A percentile compares a stretch with the other conserved stretches of the same genome.
Conservation (phyloP, 2,329 filamentous ascomycete species). For the Verruconis gallopava region DNA sequence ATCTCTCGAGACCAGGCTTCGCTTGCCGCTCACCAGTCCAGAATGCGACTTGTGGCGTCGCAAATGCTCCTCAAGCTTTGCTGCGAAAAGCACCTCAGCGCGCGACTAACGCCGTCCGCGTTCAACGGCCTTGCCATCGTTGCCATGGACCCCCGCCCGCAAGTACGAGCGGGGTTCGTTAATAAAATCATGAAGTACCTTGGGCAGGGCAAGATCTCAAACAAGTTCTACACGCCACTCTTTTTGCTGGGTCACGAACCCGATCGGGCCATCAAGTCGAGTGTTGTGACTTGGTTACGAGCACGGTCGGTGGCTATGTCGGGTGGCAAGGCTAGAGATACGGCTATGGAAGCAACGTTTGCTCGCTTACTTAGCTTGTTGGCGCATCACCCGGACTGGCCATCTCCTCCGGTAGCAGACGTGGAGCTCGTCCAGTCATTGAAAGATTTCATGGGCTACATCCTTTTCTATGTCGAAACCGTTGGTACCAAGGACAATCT, state of each 20-base stretch:
- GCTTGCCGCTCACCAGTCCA: slow-evolving; percentile 62
- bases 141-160: slow-evolving; percentile 60
- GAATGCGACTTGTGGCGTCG: slow-evolving; percentile 70
- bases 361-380: slow-evolving; percentile 74
- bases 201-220: slow-evolving; percentile 53
- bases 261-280: slow-evolving; percentile 54
- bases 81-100: slow-evolving; percentile 61
- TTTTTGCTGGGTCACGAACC: slow-evolving; percentile 92
- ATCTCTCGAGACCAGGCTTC: slow-evolving; percentile 59
- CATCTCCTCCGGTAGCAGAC: slow-evolving; percentile 21
- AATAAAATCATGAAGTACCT: slow-evolving; percentile 85
- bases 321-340: slow-evolving; percentile 41
- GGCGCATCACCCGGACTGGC: slow-evolving; percentile 88
- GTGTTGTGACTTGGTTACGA: slow-evolving; percentile 77
- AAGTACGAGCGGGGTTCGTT: slow-evolving; percentile 68
- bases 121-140: slow-evolving; percentile 76
- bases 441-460: slow-evolving; percentile 72
- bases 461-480: slow-evolving; percentile 74
- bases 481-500: slow-evolving; percentile 81
- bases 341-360: slow-evolving; percentile 67
- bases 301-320: slow-evolving; percentile 51
- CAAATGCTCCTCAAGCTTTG: slow-evolving; percentile 74
- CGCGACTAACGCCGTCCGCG: slow-evolving; percentile 54
- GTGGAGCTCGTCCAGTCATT: slow-evolving; percentile 45
- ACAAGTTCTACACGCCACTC: slow-evolving; percentile 76